Conservation (phyloP, 164 flowering plant species). For the Dillenia turbinata region DNA sequence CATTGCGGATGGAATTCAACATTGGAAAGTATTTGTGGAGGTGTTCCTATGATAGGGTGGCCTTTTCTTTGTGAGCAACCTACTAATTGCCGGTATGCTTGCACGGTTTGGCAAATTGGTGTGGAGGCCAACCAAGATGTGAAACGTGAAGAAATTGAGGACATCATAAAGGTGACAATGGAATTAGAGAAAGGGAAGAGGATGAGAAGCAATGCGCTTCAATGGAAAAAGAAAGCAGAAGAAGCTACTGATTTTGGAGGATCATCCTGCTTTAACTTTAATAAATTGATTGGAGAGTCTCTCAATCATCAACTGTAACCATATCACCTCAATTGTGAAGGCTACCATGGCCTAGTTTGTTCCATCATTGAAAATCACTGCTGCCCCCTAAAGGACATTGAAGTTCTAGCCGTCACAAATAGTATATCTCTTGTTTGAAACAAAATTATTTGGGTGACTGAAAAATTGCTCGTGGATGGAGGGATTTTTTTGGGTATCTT, state of each 20-base stretch:
- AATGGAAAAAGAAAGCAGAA: slow-evolving; percentile 19
- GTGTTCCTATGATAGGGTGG: slow-evolving; percentile 36
- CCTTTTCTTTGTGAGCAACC: slow-evolving; percentile 36
- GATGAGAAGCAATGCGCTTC: slow-evolving; percentile 13
- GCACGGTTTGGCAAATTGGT: slow-evolving; percentile 30
- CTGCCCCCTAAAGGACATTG: too few relatives aligned
- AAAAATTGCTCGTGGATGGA: too few relatives aligned
- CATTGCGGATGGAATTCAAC: slow-evolving; percentile 51
- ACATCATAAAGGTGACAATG: slow-evolving; percentile 24
- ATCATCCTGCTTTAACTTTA: slow-evolving; percentile 9
- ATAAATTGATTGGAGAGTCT: slow-evolving; percentile 12
- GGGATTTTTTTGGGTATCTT: too few relatives aligned
- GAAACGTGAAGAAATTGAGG: slow-evolving; percentile 21
- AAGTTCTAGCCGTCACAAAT: too few relatives aligned
- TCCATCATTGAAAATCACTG: too few relatives aligned
- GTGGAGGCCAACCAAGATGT: slow-evolving; percentile 27
- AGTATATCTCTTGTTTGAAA: too few relatives aligned
- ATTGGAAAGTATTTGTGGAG: slow-evolving; percentile 27
- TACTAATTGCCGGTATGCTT: slow-evolving; percentile 24
- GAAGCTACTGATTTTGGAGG: slow-evolving; percentile 15
- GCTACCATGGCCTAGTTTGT: too few relatives aligned
- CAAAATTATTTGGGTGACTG: too few relatives aligned
- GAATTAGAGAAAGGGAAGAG: slow-evolving; percentile 24
- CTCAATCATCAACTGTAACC: background rate
- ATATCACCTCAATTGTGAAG: too few relatives aligned